phyloP scores from a whole-genome alignment of 768 basidiomycete species.

The Hortiboletus campestris region DNA sequence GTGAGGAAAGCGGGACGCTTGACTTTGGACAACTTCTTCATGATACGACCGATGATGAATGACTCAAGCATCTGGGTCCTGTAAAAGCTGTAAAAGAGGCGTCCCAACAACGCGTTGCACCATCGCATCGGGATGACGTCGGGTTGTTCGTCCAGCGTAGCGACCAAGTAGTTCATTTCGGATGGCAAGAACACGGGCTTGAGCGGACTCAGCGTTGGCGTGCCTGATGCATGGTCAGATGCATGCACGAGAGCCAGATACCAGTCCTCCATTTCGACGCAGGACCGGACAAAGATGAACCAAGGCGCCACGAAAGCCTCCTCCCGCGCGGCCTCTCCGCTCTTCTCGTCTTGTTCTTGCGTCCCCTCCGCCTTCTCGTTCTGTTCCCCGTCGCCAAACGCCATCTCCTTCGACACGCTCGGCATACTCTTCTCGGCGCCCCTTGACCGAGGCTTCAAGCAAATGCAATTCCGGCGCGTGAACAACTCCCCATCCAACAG shows the following conservation, averaged over 20 bases:
- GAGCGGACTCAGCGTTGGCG: slow-evolving; percentile 59
- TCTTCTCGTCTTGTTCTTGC: slow-evolving; percentile 39
- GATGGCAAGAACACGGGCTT: slow-evolving; percentile 63
- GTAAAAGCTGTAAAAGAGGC: slow-evolving; percentile 91
- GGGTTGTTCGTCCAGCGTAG: slow-evolving; percentile 86
- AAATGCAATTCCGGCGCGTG: slow-evolving; percentile 86
- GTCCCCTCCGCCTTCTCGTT: slow-evolving; percentile 31
- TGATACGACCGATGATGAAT: slow-evolving; percentile 81
- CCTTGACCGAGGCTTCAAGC: slow-evolving; percentile 54
- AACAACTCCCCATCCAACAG: slow-evolving; percentile 87
- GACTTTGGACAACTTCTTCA: slow-evolving; percentile 92
- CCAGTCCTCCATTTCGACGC: slow-evolving; percentile 97
- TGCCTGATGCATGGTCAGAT: slow-evolving; percentile 59
- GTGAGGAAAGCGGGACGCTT: slow-evolving; percentile 85
- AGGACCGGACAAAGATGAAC: slow-evolving; percentile 91
- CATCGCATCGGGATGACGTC: slow-evolving; percentile 97
- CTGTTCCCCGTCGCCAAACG: slow-evolving; percentile 26
- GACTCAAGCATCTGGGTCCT: slow-evolving; percentile 78
- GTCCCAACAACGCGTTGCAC: slow-evolving; percentile 92
- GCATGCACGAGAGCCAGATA: slow-evolving; percentile 80
- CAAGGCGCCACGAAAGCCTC: slow-evolving; percentile 67
- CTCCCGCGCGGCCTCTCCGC: slow-evolving; percentile 41
- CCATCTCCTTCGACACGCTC: slow-evolving; percentile 55
- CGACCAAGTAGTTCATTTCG: slow-evolving; percentile 83
- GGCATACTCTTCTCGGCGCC: slow-evolving; percentile 39